Percentiles rank a stretch among this genome's conserved stretches.
These are phyloP conservation scores for Ascochyta viciae-villosae DNA, from an alignment of 2,329 filamentous ascomycete genomes.

Conservation along the genomic window DNA sequence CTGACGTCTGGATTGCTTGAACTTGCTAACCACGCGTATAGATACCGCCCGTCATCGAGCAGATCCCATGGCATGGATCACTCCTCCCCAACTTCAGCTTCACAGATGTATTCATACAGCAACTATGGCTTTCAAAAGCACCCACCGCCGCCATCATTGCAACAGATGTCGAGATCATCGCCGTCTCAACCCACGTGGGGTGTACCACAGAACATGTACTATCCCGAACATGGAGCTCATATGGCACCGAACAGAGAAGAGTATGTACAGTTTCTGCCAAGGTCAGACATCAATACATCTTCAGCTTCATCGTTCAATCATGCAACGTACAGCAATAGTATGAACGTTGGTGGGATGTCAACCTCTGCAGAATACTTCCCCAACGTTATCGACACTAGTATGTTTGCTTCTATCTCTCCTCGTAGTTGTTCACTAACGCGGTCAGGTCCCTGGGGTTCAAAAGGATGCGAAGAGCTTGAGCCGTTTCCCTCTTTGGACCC, in stretches of 20 bases:
- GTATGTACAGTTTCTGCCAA: constrained; percentile 32
- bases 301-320: constrained; percentile 35
- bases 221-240: constrained; percentile 34
- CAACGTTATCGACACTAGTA: constrained; percentile 49
- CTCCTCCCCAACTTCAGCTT: constrained; percentile 35
- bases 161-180: constrained; percentile 41
- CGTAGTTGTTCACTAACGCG: constrained; percentile 25
- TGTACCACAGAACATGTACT: constrained; percentile 43
- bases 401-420: constrained; percentile 9
- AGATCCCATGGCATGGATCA: constrained; percentile 42
- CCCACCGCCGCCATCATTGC: constrained; percentile 28
- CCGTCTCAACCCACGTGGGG: constrained; percentile 46
- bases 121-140: constrained; percentile 35
- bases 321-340: constrained; percentile 29
- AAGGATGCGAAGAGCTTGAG: constrained; percentile 48
- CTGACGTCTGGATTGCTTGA: neutral
- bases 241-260: constrained; percentile 34
- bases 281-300: constrained; percentile 30
- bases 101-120: constrained; percentile 48
- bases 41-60: constrained; percentile 48
- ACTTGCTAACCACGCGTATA: constrained; percentile 39
- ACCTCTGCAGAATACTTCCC: constrained; percentile 45
- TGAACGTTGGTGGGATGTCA: constrained; percentile 27
- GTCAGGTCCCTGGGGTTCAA: constrained; percentile 49
- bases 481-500: constrained; percentile 49